phyloP scores from a whole-genome alignment of 2,329 filamentous ascomycete species.

The Phyllosticta citriasiana region DNA sequence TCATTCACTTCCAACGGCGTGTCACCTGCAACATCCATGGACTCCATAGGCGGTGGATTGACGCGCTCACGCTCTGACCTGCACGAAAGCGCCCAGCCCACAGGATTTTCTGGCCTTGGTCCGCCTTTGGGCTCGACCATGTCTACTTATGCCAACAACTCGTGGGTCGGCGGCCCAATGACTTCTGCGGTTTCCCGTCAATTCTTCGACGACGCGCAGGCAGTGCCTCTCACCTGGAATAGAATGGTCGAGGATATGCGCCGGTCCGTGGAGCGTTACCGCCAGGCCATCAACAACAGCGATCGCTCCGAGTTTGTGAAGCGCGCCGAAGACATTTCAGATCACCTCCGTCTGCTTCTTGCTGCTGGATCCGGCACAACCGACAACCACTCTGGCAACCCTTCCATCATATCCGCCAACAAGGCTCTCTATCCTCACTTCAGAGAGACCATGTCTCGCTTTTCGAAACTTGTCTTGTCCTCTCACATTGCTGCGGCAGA shows the following conservation, averaged over 20 bases:
- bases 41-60: conserved; percentile 67
- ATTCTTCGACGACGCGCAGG: conserved; percentile 83
- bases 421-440: conserved; percentile 96
- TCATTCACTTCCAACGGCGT: conserved; percentile 60
- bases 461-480: conserved; percentile 96
- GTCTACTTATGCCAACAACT: conserved; percentile 45
- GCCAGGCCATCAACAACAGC: conserved; percentile 75
- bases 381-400: conserved; percentile 96
- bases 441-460: conserved; percentile 98
- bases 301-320: conserved; percentile 85
- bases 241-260: conserved; percentile 88
- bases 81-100: conserved; percentile 6
- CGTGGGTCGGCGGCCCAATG: conserved; percentile 29
- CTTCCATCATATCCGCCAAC: conserved; percentile 98
- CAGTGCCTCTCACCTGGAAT: conserved; percentile 77
- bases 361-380: conserved; percentile 94
- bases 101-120: conserved; percentile 37
- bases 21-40: conserved; percentile 82
- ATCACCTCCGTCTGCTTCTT: conserved; percentile 86
- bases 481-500: conserved; percentile 96
- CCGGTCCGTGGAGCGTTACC: conserved; percentile 77
- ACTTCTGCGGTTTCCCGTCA: conserved; percentile 57
- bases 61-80: conserved; percentile 48
- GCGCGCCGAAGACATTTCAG: conserved; percentile 94
- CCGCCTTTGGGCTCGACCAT: conserved; percentile 42